These are phyloP conservation scores for Pseudogymnoascus sp. DNA, from an alignment of 2,329 filamentous ascomycete species.

Conservation along the genomic window DNA sequence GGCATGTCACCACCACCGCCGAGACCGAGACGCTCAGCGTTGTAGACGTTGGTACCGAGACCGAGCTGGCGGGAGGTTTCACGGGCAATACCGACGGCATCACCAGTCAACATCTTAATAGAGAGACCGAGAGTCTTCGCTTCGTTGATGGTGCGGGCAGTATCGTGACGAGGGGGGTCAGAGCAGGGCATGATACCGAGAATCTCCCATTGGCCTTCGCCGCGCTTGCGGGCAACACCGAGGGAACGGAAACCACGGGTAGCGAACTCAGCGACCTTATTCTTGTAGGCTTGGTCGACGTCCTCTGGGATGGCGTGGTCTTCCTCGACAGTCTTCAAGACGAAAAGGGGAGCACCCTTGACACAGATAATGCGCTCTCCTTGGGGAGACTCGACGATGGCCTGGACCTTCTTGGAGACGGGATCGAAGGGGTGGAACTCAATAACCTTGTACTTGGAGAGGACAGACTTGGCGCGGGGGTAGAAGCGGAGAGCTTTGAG, in stretches of 20 bases:
- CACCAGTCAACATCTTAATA: conserved; percentile 95
- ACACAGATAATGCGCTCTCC: conserved; percentile 82
- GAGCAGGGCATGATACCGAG: conserved; percentile 93
- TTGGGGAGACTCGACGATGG: conserved; percentile 73
- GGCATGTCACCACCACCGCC: conserved; percentile 88
- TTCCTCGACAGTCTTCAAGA: conserved; percentile 80
- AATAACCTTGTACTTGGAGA: conserved; percentile 77
- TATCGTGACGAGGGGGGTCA: conserved; percentile 85
- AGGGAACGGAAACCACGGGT: conserved; percentile 91
- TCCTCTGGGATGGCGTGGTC: conserved; percentile 72
- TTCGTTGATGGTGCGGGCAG: conserved; percentile 82
- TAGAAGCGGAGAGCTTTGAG: conserved; percentile 78
- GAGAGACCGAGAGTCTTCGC: conserved; percentile 80
- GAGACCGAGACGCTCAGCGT: conserved; percentile 84
- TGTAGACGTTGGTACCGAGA: conserved; percentile 89
- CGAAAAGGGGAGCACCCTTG: conserved; percentile 84
- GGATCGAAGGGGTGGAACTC: conserved; percentile 87
- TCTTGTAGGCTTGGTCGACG: conserved; percentile 79
- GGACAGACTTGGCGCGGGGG: conserved; percentile 70
- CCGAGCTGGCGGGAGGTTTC: conserved; percentile 87
- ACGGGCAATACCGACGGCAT: conserved; percentile 86
- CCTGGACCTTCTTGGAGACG: conserved; percentile 87
- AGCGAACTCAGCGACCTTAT: conserved; percentile 86
- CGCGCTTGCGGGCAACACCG: conserved; percentile 85
- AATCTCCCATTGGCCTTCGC: conserved; percentile 77